Conservation (phyloP, 768 basidiomycete genomes). For the Hericium coralloides region DNA sequence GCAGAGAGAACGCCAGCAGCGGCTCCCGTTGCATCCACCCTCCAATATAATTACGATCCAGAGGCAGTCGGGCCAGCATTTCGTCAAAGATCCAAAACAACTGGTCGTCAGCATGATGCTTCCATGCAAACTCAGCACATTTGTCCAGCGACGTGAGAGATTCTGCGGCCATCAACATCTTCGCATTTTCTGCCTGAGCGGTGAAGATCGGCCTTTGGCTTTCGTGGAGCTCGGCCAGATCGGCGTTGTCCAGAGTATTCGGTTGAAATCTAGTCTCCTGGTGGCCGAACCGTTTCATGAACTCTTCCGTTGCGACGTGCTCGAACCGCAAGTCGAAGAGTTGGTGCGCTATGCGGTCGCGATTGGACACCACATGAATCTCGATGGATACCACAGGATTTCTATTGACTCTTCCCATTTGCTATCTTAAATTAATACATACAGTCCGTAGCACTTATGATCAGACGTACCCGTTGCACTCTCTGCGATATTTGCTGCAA, state of each 20-base stretch:
- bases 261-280: background rate
- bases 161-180: conserved; percentile 2
- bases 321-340: conserved; percentile 62
- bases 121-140: conserved; percentile 26
- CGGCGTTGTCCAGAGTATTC: background rate
- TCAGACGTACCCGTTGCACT: conserved; percentile 38
- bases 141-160: background rate
- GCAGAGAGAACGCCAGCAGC: conserved; percentile 42
- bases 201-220: background rate
- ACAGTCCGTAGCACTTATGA: background rate
- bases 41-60: conserved; percentile 19
- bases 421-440: conserved; percentile 26
- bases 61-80: background rate
- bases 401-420: conserved; percentile 50
- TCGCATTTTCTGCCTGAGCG: background rate
- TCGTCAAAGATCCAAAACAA: background rate
- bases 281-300: conserved; percentile 14
- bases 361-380: conserved; percentile 61
- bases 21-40: conserved; percentile 44
- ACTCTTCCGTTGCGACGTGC: conserved; percentile 32
- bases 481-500: conserved; percentile 48
- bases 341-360: conserved; percentile 57
- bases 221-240: background rate
- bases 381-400: conserved; percentile 45
- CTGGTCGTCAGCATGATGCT: conserved; percentile 44